These are phyloP conservation scores for Yarrowia sp. DNA, from an alignment of 805 yeast species.

Conservation along the genomic window DNA sequence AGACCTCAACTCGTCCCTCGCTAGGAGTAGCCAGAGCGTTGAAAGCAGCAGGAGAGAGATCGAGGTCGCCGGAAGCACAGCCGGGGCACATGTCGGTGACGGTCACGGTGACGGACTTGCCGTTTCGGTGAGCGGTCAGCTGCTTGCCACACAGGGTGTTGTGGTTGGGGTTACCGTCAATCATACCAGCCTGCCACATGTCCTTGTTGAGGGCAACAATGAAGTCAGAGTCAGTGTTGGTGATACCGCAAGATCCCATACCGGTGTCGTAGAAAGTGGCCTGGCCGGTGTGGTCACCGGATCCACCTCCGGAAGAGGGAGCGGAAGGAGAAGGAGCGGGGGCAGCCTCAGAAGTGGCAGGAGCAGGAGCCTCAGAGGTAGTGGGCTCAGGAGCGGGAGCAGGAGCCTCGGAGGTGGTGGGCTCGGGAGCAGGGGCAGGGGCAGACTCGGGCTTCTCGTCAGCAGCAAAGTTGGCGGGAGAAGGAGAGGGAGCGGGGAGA, in stretches of 20 bases:
- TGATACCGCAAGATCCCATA: conserved; percentile 57
- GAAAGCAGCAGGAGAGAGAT: conserved; percentile 63
- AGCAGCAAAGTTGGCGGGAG: conserved; percentile 10
- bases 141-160: conserved; percentile 52
- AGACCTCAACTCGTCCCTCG: conserved; percentile 54
- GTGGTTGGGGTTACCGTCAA: conserved; percentile 43
- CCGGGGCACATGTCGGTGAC: conserved; percentile 60
- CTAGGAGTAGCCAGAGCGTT: conserved; percentile 48
- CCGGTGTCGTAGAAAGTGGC: conserved; percentile 34
- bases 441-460: conserved; percentile 7
- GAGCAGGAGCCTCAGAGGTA: conserved; percentile 8
- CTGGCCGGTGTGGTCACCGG: conserved; percentile 32
- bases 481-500: conserved; percentile 28
- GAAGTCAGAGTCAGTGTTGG: conserved; percentile 47
- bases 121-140: conserved; percentile 48
- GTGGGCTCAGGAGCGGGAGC: conserved; percentile 18
- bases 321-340: conserved; percentile 26
- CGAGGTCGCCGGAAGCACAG: conserved; percentile 51
- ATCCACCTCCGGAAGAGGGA: conserved; percentile 27
- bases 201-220: conserved; percentile 55
- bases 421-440: conserved; percentile 11
- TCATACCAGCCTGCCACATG: conserved; percentile 45
- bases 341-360: conserved; percentile 25
- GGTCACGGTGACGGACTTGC: conserved; percentile 54
- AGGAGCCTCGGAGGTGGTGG: conserved; percentile 27